Base-by-base conservation (phyloP, 768 basidiomycete genomes). In the Macrolepiota dolichaula region DNA sequence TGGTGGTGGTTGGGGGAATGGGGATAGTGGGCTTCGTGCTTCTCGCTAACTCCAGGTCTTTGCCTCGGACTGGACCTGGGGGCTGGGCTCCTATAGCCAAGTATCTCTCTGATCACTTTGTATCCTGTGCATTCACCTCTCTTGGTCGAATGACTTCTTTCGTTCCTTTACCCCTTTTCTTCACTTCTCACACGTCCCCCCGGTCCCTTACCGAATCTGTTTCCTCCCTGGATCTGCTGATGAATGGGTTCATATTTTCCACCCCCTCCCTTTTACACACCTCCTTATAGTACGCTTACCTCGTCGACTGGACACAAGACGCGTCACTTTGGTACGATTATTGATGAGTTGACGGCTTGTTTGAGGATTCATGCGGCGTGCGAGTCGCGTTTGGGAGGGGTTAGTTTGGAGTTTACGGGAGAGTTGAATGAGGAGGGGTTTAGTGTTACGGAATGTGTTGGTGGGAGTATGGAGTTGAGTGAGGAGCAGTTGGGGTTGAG, bases 391-490 rank as follows among this genome's bases (percentile, higher is more conserved):
- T 79, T 98, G 0, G 89, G 89, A 5, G 89, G 87, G 1, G 89
- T 96, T 15, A 92, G 91, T 68, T 83, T 97, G 22, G 95, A 96
- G 72, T 88, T 97, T 72, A 96, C 96, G 1, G 93, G 95, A 19
- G 93, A 96, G 72, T 78, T 96, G 55, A 89, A 90, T 63, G 87
- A 92, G 11, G 88, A 97, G 59, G 94, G 96, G 5, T 93, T 89
- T 74, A 91, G 91, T 64, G 97, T 99, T 46, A 99, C 97, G 0
- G 97, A 98, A 72, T 98, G 96, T 69, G 78, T 96, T 10, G 97
- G 97, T 4, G 97, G 96, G 0, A 96, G 93, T 65, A 98, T 98
- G 96, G 89, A 92, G 69, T 77, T 98, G 38, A 83, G 80, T 50
- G 96, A 98, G 71, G 91, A 95, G 64, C 81, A 97, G 71, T 81